Evolutionary conservation across 495 filamentous ascomycete species (phyloP).

Genomic region (Podospora didyma): DNA sequence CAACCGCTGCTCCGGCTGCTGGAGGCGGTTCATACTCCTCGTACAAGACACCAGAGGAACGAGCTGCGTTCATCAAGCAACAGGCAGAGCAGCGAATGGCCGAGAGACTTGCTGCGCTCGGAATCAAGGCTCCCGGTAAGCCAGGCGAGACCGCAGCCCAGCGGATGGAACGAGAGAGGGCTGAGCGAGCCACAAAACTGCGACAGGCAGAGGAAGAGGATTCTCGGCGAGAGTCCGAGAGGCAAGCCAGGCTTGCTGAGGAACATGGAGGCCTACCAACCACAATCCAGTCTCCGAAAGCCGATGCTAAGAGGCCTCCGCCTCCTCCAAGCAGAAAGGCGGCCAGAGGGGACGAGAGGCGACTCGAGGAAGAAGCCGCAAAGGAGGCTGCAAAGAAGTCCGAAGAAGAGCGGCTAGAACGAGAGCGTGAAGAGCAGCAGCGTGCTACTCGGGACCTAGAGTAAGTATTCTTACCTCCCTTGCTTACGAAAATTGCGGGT

Average conservation of each 20-base stretch:
- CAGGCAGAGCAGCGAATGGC: conserved; percentile 97
- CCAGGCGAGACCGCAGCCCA: conserved; percentile 74
- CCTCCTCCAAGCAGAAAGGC: conserved; percentile 79
- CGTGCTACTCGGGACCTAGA: conserved; percentile 71
- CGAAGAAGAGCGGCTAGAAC: conserved; percentile 52
- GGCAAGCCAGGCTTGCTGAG: conserved; percentile 79
- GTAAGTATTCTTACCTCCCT: conserved; percentile 54
- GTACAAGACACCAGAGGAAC: conserved; percentile 87
- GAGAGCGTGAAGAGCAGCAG: conserved; percentile 77
- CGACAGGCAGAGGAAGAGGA: conserved; percentile 94
- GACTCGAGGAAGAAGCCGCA: conserved; percentile 52
- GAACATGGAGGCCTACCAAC: conserved; percentile 67
- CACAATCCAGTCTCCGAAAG: conserved; percentile 43
- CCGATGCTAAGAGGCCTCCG: conserved; percentile 71
- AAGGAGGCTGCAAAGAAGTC: conserved; percentile 39
- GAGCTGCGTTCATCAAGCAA: conserved; percentile 93
- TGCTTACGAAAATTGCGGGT: neutral
- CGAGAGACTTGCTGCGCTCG: conserved; percentile 91
- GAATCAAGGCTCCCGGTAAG: conserved; percentile 73
- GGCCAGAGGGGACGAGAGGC: conserved; percentile 49
- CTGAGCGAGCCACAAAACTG: conserved; percentile 79
- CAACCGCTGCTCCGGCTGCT: conserved; percentile 36
- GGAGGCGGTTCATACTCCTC: conserved; percentile 61
- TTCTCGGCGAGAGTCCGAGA: conserved; percentile 79
- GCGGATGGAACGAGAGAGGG: conserved; percentile 81